Conservation (phyloP, 495 filamentous ascomycete genomes). For the Rhizodiscina lignyota region DNA sequence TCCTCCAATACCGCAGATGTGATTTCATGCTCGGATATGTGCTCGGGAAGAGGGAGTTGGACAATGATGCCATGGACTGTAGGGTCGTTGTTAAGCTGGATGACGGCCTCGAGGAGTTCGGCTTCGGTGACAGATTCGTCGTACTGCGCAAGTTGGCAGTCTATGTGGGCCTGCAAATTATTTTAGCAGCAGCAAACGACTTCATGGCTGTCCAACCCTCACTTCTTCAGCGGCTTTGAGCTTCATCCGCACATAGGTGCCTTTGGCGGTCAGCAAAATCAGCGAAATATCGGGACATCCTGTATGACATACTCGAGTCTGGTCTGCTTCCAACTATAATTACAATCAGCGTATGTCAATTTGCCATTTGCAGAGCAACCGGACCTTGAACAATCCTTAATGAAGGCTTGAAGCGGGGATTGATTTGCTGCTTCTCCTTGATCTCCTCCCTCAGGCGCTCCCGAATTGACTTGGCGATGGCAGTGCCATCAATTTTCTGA, state of each 20-base stretch:
- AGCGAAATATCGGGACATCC: background rate
- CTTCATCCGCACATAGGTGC: slow-evolving; percentile 99
- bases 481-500: slow-evolving; percentile 86
- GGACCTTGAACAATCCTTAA: slow-evolving; percentile 86
- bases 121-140: slow-evolving; percentile 66
- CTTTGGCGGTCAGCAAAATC: slow-evolving; percentile 23
- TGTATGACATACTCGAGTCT: slow-evolving; percentile 62
- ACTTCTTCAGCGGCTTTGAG: slow-evolving; percentile 92
- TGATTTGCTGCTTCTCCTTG: slow-evolving; percentile 56
- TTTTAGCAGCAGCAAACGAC: background rate
- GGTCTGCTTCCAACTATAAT: slow-evolving; percentile 63
- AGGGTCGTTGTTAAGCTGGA: slow-evolving; percentile 71
- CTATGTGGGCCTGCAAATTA: slow-evolving; percentile 57
- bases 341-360: slow-evolving; percentile 1
- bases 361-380: slow-evolving; percentile 13
- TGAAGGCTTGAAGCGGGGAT: slow-evolving; percentile 73
- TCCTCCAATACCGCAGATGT: slow-evolving; percentile 80
- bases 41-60: slow-evolving; percentile 74
- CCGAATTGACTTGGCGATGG: slow-evolving; percentile 79
- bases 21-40: slow-evolving; percentile 75
- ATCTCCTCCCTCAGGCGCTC: slow-evolving; percentile 65
- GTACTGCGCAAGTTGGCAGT: slow-evolving; percentile 69
- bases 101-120: slow-evolving; percentile 71
- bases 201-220: slow-evolving; percentile 2
- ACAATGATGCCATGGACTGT: slow-evolving; percentile 83